Base-by-base conservation (phyloP, 345 rosid genomes). In the Garcia nutans region DNA sequence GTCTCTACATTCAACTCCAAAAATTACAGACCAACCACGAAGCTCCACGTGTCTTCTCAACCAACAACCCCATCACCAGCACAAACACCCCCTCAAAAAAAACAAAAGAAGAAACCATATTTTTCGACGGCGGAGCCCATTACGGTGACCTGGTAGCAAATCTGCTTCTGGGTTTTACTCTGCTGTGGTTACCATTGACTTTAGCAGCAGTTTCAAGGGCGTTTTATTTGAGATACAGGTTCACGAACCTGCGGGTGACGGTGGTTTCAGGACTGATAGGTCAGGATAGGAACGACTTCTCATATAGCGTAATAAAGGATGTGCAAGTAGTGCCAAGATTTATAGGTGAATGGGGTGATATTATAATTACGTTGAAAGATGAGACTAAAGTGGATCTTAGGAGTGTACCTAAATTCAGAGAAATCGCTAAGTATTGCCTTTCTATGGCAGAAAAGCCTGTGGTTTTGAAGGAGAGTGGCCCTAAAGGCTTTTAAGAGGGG, bases 331-430 rank as follows among this genome's bases (percentile, higher is more conserved):
- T 96, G 82, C 98, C 99, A 24, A 79, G 99, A 65, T 89, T 96
- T 66, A 84, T 92, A 15, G 99, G 99, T 37, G 97, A 96, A 84
- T 92, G 97, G 96, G 98, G 99, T 70, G 98, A 96, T 72, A 80
- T 93, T 75, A 68, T 96, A 60, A 96, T 91, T 65, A 92, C 97
- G 0, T 75, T 96, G 76, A 85, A 72, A 74, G 98, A 93, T 70
- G 97, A 94, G 1, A 90, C 98, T 2, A 89, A 88, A 79, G 93
- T 96, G 44, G 97, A 91, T 76, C 87, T 93, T 8, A 84, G 96
- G 84, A 90, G 97, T 65, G 99, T 90, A 41, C 99, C 99, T 6
- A 92, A 74, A 84, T 96, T 96, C 77, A 88, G 99, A 82, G 93
- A 91, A 85, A 86, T 91, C 62, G 97, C 98, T 20, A 83, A 86